Conservation (phyloP, 2,329 filamentous ascomycete genomes). For the Lachnellula arida region DNA sequence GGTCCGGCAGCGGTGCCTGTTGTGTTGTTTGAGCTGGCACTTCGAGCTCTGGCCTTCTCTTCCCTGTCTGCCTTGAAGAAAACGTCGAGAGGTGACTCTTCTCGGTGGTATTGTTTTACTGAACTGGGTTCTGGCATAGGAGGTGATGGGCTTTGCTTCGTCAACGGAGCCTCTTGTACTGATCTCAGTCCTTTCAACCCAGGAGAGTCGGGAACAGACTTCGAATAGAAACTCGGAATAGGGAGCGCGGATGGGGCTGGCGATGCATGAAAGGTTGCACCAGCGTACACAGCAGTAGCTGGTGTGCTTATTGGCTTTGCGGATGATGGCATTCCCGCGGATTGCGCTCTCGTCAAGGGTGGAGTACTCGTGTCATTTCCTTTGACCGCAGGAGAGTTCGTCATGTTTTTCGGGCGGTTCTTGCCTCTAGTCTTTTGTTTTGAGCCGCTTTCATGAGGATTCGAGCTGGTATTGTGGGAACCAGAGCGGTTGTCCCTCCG, state of each 20-base stretch:
- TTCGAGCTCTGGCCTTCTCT: constrained; percentile 61
- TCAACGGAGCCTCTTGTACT: constrained; percentile 36
- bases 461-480: constrained; percentile 19
- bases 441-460: constrained; percentile 23
- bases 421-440: constrained; percentile 31
- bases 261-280: constrained; percentile 90
- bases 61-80: constrained; percentile 85
- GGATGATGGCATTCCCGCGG: constrained; percentile 29
- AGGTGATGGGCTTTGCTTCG: constrained; percentile 34
- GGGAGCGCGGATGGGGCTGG: constrained; percentile 87
- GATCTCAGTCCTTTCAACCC: constrained; percentile 40
- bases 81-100: constrained; percentile 79
- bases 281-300: constrained; percentile 61
- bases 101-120: constrained; percentile 48
- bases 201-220: constrained; percentile 64
- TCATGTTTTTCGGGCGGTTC: constrained; percentile 29
- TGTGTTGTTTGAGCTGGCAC: constrained; percentile 47
- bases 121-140: constrained; percentile 45
- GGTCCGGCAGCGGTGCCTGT: constrained; percentile 37
- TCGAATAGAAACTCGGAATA: constrained; percentile 82
- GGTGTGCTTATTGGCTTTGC: constrained; percentile 39
- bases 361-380: constrained; percentile 25
- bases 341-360: constrained; percentile 24
- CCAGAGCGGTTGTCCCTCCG: constrained; percentile 21
- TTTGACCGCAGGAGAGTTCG: constrained; percentile 26